Percentiles rank a stretch among this genome's conserved stretches.
Evolutionary conservation across 345 rosid genomes (phyloP).

Genomic region (Sonneratia caseolaris): DNA sequence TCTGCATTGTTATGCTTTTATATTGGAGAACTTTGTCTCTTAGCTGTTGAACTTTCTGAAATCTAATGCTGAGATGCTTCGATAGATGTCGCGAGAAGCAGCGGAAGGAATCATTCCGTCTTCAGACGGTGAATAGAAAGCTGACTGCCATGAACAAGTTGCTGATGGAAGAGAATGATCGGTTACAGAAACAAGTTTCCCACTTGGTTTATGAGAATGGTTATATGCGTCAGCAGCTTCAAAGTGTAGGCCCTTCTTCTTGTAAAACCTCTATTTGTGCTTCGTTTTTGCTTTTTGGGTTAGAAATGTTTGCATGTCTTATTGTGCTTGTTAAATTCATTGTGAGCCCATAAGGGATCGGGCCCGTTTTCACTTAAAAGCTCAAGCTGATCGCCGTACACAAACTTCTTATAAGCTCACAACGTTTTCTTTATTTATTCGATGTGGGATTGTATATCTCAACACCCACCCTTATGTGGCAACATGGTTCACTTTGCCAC

Average conservation of each 20-base stretch:
- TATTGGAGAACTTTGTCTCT: not conserved
- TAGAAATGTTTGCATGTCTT: not conserved
- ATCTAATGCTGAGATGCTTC: not conserved
- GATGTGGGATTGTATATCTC: no score
- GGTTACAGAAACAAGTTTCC: slow-evolving; percentile 94
- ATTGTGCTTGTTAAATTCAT: no score
- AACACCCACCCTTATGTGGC: no score
- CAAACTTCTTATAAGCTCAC: no score
- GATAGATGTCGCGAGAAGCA: slow-evolving; percentile 92
- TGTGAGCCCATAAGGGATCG: no score
- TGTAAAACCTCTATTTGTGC: not conserved
- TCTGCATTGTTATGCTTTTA: not conserved
- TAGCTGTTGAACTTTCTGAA: not conserved
- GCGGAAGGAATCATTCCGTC: slow-evolving; percentile 89
- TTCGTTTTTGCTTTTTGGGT: not conserved
- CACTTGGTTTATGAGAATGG: slow-evolving; percentile 94
- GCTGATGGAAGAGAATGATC: slow-evolving; percentile 97
- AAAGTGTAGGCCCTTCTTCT: slow-evolving; percentile 30
- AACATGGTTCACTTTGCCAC: no score
- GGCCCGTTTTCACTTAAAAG: no score
- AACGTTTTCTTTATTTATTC: no score
- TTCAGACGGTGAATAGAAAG: slow-evolving; percentile 83
- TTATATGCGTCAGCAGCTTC: slow-evolving; percentile 64
- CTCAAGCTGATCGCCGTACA: no score
- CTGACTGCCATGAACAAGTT: slow-evolving; percentile 88